These are phyloP conservation scores for Aspergillus piperis DNA, from an alignment of 2,329 filamentous ascomycete genomes.

Conservation along the genomic window DNA sequence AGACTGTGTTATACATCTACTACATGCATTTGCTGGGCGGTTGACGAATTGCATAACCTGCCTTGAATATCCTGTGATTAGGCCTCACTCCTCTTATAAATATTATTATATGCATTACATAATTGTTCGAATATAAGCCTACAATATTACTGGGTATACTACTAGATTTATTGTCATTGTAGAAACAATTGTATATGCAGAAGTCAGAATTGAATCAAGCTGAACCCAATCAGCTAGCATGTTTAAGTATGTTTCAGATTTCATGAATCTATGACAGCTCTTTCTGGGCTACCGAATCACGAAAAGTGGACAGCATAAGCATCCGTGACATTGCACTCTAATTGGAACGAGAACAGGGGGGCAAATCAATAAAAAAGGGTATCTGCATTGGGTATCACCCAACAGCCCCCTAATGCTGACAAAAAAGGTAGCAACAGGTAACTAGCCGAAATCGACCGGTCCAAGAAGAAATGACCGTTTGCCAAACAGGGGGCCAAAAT, in stretches of 20 bases:
- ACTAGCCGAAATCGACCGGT: neutral
- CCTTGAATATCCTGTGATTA: neutral
- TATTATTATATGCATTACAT: neutral
- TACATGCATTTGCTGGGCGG: neutral
- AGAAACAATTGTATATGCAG: neutral
- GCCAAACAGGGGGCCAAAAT: no score
- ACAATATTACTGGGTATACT: neutral
- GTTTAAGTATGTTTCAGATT: no score
- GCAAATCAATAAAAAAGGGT: neutral
- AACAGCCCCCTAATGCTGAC: slow-evolving; percentile 14
- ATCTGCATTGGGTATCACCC: slow-evolving; percentile 5
- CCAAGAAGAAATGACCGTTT: neutral
- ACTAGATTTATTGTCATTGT: neutral
- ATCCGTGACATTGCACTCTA: neutral
- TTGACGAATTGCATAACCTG: neutral
- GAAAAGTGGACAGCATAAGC: neutral
- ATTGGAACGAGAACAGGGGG: neutral
- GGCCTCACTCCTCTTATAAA: slow-evolving; percentile 2
- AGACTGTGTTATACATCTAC: slow-evolving; percentile 3
- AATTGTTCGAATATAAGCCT: no score
- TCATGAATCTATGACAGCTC: neutral
- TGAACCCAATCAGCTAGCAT: no score
- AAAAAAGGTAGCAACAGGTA: neutral
- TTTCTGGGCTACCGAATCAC: neutral
- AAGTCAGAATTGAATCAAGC: neutral